Evolutionary conservation across 257 asterid species (phyloP), one percentile per base, ranked within the genome.

Genomic region (Ilex asprella): DNA sequence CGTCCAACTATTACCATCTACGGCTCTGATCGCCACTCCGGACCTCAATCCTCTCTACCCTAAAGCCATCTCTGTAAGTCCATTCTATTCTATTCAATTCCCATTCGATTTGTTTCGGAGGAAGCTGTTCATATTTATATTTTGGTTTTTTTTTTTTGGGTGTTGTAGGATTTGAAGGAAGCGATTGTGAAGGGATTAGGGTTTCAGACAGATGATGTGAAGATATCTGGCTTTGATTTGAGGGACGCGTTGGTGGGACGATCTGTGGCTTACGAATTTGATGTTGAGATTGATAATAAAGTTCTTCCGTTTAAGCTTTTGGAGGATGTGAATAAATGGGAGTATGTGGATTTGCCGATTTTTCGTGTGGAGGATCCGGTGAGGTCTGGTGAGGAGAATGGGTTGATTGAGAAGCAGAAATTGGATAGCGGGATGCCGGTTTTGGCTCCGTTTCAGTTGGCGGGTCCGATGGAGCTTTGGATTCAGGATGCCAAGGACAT

Each of bases 401-500:
- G 91, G 43, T 78, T 86, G 67, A 79, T 89, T 8, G 86, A 85
- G 60, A 79, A 32, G 66, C 67, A 47, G 64, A 62, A 56, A 55
- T 49, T 78, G 47, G 94, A 83, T 59, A 75, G 79, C 51, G 69
- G 75, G 76, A 16, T 78, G 62, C 99, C 99, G 3, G 91, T 83
- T 56, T 88, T 92, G 69, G 91, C 95, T 39, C 97, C 97, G 16
- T 92, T 92, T 72, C 91, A 91, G 56, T 74, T 92, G 82, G 91
- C 97, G 15, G 99, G 99, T 44, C 99, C 99, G 7, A 89, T 92
- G 97, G 99, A 92, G 73, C 77, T 92, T 4, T 92, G 97, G 99
- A 83, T 89, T 80, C 96, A 89, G 80, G 99, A 92, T 74, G 97
- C 94, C 61, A 79, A 89, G 76, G 84, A 86, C 67, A 89, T 92